Evolutionary conservation across 371 early-diverging fungal genomes (phyloP).

Genomic region (Syncephalastrum contaminatum): DNA sequence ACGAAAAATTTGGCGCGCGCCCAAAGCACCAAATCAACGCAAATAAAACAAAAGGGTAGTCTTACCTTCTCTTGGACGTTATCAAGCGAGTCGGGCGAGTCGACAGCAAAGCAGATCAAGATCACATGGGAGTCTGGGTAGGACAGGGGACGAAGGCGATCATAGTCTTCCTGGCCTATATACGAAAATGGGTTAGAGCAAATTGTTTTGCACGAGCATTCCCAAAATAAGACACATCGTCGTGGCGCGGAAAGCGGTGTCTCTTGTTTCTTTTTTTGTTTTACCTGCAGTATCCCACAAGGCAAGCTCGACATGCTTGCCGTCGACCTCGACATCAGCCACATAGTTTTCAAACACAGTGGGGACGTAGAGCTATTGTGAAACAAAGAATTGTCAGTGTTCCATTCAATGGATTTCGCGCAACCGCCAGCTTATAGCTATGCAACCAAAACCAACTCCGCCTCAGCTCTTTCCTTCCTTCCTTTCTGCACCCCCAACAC

Average conservation of each 20-base stretch:
- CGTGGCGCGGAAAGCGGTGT: conserved; percentile 3
- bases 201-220: conserved; percentile 11
- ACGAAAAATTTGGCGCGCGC: not conserved
- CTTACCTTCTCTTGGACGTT: conserved; percentile 87
- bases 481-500: conserved; percentile 8
- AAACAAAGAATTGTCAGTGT: conserved; percentile 3
- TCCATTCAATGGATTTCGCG: not conserved
- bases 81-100: conserved; percentile 93
- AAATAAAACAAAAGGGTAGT: conserved; percentile 3
- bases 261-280: not conserved
- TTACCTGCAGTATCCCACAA: conserved; percentile 98
- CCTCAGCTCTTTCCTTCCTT: not conserved
- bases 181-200: conserved; percentile 14
- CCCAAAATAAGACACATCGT: conserved; percentile 9
- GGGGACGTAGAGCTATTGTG: conserved; percentile 68
- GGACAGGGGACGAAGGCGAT: conserved; percentile 95
- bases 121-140: conserved; percentile 97
- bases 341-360: conserved; percentile 98
- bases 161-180: conserved; percentile 90
- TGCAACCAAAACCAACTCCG: conserved; percentile 3
- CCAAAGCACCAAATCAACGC: not conserved
- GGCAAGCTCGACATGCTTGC: conserved; percentile 89
- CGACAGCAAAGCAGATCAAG: conserved; percentile 92
- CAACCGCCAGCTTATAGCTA: too few species aligned
- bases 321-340: conserved; percentile 91